phyloP scores from a whole-genome alignment of 495 filamentous ascomycete genomes.

The Peziza echinospora region DNA sequence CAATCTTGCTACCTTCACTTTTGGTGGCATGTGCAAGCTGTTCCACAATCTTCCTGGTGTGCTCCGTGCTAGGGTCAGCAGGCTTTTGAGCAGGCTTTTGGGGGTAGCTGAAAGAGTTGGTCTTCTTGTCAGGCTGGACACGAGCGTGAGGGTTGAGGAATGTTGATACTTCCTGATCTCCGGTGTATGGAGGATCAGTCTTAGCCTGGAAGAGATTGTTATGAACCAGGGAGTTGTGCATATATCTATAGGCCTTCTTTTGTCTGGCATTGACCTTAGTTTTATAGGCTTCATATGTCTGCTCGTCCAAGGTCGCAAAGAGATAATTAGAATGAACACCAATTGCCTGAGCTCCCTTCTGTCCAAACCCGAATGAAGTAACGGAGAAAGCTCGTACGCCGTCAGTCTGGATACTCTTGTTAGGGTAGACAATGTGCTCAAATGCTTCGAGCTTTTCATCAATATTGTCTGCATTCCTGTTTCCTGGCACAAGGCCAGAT shows the following conservation, averaged over 20 bases:
- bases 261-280: constrained; percentile 75
- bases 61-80: constrained; percentile 30
- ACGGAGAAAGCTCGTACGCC: constrained; percentile 96
- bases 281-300: constrained; percentile 62
- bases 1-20: constrained; percentile 53
- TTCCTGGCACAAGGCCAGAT: constrained; percentile 80
- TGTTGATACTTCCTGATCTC: constrained; percentile 62
- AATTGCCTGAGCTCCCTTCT: constrained; percentile 94
- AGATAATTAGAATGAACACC: constrained; percentile 93
- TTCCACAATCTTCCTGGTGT: constrained; percentile 58
- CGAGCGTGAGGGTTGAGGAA: constrained; percentile 92
- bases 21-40: constrained; percentile 46
- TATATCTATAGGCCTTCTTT: constrained; percentile 95
- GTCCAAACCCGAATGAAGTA: constrained; percentile 97
- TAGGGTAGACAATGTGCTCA: constrained; percentile 93
- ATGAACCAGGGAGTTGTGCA: constrained; percentile 91
- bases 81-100: constrained; percentile 34
- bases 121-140: constrained; percentile 65
- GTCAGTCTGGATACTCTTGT: constrained; percentile 85
- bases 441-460: constrained; percentile 92
- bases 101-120: constrained; percentile 51
- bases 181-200: constrained; percentile 67
- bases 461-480: constrained; percentile 95
- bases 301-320: constrained; percentile 76
- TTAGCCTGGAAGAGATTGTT: constrained; percentile 96